These are phyloP conservation scores for Tylopilus subfusipes DNA, from an alignment of 768 basidiomycete genomes.

Conservation along the genomic window DNA sequence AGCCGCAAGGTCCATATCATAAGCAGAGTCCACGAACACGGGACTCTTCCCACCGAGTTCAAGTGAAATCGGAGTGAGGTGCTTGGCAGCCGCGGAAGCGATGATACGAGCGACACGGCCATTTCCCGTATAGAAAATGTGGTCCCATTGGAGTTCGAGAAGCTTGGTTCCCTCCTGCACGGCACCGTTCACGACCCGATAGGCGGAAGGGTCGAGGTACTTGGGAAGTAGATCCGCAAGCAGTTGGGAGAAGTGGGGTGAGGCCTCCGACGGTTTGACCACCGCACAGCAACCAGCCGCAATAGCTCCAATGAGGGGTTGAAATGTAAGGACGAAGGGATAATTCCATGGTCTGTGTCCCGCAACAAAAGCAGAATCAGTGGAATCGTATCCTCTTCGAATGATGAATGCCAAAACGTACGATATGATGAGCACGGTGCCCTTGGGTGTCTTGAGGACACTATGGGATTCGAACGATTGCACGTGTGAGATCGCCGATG, in stretches of 20 bases:
- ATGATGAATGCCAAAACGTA: constrained; percentile 29
- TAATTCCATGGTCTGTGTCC: constrained; percentile 62
- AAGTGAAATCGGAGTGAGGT: constrained; percentile 34
- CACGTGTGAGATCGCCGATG: background rate
- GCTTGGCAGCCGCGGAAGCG: constrained; percentile 24
- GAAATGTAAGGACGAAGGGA: constrained; percentile 51
- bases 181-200: constrained; percentile 49
- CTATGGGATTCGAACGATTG: constrained; percentile 7
- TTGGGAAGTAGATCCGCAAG: constrained; percentile 54
- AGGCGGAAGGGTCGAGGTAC: constrained; percentile 51
- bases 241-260: constrained; percentile 46
- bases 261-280: constrained; percentile 62
- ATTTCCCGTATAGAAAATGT: constrained; percentile 40
- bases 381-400: background rate
- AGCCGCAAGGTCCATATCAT: constrained; percentile 49
- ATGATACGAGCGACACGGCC: constrained; percentile 25
- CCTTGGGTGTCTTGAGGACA: constrained; percentile 55
- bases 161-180: constrained; percentile 37
- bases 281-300: constrained; percentile 68
- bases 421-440: constrained; percentile 59
- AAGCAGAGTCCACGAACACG: constrained; percentile 41
- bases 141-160: constrained; percentile 31
- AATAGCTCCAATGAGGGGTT: constrained; percentile 67
- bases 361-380: background rate
- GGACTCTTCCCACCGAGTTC: constrained; percentile 43